Evolutionary conservation across 2,329 filamentous ascomycete species (phyloP), one percentile per base, ranked within the genome.

Genomic region (Dothistroma septosporum): DNA sequence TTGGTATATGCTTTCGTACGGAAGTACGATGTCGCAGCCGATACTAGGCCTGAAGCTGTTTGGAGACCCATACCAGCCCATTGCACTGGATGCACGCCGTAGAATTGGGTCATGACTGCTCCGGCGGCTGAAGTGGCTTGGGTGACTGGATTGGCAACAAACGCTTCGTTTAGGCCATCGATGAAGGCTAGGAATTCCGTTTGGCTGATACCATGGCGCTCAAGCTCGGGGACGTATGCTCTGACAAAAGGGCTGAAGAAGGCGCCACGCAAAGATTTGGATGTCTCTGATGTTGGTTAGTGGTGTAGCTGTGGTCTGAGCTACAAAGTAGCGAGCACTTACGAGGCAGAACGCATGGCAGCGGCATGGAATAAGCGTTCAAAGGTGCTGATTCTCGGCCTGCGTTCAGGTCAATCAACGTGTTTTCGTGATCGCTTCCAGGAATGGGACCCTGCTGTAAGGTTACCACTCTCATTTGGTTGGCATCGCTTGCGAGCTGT

Each of bases 141-240:
- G 58, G 70, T 68, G 58, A 68, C 61, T 0, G 70, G 70, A 11
- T 66, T 59, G 9, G 68, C 69, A 33, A 72, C 59, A 59, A 69
- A 71, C 41, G 62, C 66, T 44, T 68, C 60, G 57, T 72, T 72
- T 33, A 72, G 64, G 9, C 66, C 65, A 49, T 72, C 69, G 59
- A 72, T 60, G 60, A 73, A 72, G 7, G 61, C 44, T 19, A 73
- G 64, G 58, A 71, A 71, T 21, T 69, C 64, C 35, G 60, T 22
- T 31, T 66, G 53, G 10, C 57, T 53, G 52, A 69, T 66, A 22
- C 57, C 41, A 16, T 55, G 35, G 35, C 33, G 14, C 24, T 41
- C 21, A 8, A 60, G 57, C n/a, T 41, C 35, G 11, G 60, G 57
- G 14, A 46, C 48, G 37, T 62, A 57, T 19, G 60, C 60, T 32